phyloP scores from a whole-genome alignment of 2,329 filamentous ascomycete species.

The Lizonia empirigonia region DNA sequence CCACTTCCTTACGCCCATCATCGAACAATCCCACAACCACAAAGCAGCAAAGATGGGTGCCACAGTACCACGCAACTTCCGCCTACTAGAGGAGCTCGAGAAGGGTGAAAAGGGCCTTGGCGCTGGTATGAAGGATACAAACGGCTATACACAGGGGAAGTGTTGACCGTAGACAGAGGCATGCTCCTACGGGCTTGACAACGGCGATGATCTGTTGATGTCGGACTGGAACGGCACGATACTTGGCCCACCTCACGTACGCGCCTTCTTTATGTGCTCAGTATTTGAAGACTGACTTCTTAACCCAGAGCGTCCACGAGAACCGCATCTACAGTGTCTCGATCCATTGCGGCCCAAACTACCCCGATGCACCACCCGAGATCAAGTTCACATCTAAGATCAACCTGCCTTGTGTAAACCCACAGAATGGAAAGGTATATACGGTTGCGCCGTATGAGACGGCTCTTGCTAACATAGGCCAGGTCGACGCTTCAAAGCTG shows the following conservation, averaged over 20 bases:
- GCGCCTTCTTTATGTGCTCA: conserved; percentile 43
- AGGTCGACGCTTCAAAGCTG: conserved; percentile 83
- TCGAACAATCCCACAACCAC: conserved; percentile 10
- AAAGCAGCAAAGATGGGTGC: conserved; percentile 59
- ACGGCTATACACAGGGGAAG: conserved; percentile 3
- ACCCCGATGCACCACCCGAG: conserved; percentile 86
- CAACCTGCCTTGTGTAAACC: conserved; percentile 94
- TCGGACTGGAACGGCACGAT: conserved; percentile 99
- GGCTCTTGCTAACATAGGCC: conserved; percentile 16
- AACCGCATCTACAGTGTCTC: conserved; percentile 99
- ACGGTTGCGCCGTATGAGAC: background rate
- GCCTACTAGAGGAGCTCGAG: conserved; percentile 94
- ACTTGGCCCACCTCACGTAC: conserved; percentile 90
- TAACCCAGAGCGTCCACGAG: conserved; percentile 82
- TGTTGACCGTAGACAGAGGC: conserved; percentile 66
- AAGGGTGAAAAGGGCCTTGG: conserved; percentile 98
- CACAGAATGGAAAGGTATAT: conserved; percentile 72
- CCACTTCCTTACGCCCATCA: conserved; percentile 30
- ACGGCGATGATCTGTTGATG: conserved; percentile 94
- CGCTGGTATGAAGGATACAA: conserved; percentile 64
- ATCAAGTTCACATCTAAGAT: conserved; percentile 94
- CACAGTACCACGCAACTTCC: conserved; percentile 93
- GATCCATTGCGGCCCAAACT: conserved; percentile 89
- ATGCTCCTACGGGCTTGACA: conserved; percentile 94
- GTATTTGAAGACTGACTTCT: background rate